A percentile compares a stretch with the other conserved stretches of the same genome.
Evolutionary conservation across 1,139 yeast species (phyloP).

Genomic region (Komagataea norvegica): DNA sequence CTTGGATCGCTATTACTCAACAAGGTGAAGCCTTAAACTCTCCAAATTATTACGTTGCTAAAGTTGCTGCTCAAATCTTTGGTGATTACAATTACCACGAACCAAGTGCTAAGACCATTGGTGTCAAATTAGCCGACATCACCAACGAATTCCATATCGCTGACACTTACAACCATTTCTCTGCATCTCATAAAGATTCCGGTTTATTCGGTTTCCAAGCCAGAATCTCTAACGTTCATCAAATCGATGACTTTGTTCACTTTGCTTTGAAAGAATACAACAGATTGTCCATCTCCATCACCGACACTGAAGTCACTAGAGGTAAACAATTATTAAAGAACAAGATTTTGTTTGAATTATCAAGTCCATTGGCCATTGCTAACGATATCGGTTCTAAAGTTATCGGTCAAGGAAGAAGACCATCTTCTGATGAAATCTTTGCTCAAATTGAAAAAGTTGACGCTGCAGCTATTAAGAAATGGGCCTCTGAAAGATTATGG

Average conservation of each 20-base stretch:
- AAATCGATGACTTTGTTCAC: slow-evolving; percentile 71
- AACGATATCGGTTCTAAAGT: slow-evolving; percentile 56
- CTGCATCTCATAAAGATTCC: slow-evolving; percentile 64
- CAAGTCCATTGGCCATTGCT: slow-evolving; percentile 47
- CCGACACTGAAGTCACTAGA: slow-evolving; percentile 74
- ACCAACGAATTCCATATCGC: slow-evolving; percentile 69
- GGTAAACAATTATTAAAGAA: slow-evolving; percentile 70
- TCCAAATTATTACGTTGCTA: slow-evolving; percentile 61
- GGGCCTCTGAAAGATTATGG: slow-evolving; percentile 76
- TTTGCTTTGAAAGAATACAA: slow-evolving; percentile 83
- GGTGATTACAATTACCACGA: slow-evolving; percentile 54
- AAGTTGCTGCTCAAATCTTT: slow-evolving; percentile 69
- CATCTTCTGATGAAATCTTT: slow-evolving; percentile 55
- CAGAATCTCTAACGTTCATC: slow-evolving; percentile 52
- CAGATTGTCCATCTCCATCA: slow-evolving; percentile 68
- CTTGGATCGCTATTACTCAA: slow-evolving; percentile 70
- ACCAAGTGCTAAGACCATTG: slow-evolving; percentile 60
- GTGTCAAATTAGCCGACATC: slow-evolving; percentile 78
- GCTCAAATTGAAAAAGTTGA: slow-evolving; percentile 60
- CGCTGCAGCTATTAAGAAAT: slow-evolving; percentile 54
- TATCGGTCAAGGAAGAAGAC: slow-evolving; percentile 57
- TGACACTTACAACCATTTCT: slow-evolving; percentile 67
- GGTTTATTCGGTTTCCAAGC: slow-evolving; percentile 83
- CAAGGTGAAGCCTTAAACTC: slow-evolving; percentile 63
- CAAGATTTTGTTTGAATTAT: slow-evolving; percentile 45